These are phyloP conservation scores for Gentiana straminea DNA, from an alignment of 257 asterid species.

Conservation along the genomic window DNA sequence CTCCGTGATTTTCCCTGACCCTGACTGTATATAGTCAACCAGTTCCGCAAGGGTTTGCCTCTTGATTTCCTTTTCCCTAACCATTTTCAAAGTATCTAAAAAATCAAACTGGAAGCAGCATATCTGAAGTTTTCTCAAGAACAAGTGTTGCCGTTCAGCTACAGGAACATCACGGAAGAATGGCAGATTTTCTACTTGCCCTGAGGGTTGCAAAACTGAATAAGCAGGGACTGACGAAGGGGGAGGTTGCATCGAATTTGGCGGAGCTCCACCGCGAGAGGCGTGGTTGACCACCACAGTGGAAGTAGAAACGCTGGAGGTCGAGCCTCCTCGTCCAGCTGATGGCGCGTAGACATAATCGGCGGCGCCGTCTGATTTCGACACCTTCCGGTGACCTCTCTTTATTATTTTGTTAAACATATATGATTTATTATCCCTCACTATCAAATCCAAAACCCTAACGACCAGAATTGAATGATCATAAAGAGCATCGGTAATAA, in stretches of 20 bases:
- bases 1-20: slow-evolving; percentile 43
- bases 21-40: slow-evolving; percentile 59
- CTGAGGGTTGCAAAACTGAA: slow-evolving; percentile 21
- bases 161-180: slow-evolving; percentile 44
- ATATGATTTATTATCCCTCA: slow-evolving; percentile 2
- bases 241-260: slow-evolving; percentile 14
- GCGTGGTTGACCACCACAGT: slow-evolving; percentile 41
- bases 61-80: slow-evolving; percentile 67
- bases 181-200: slow-evolving; percentile 48
- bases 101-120: slow-evolving; percentile 56
- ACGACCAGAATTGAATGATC: slow-evolving; percentile 6
- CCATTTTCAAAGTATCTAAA: slow-evolving; percentile 36
- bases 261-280: slow-evolving; percentile 24
- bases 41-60: slow-evolving; percentile 55
- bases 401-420: slow-evolving; percentile 40
- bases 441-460: slow-evolving; percentile 28
- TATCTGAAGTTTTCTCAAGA: slow-evolving; percentile 45
- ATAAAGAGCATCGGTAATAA: slow-evolving; percentile 8
- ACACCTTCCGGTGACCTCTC: slow-evolving; percentile 34
- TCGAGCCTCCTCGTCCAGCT: slow-evolving; percentile 25
- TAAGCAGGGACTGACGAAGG: slow-evolving; percentile 4
- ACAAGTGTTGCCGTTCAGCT: slow-evolving; percentile 51
- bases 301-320: slow-evolving; percentile 27
- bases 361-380: slow-evolving; percentile 22
- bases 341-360: slow-evolving; percentile 20